phyloP scores from a whole-genome alignment of 805 yeast species.

The Candida fluviatilis region DNA sequence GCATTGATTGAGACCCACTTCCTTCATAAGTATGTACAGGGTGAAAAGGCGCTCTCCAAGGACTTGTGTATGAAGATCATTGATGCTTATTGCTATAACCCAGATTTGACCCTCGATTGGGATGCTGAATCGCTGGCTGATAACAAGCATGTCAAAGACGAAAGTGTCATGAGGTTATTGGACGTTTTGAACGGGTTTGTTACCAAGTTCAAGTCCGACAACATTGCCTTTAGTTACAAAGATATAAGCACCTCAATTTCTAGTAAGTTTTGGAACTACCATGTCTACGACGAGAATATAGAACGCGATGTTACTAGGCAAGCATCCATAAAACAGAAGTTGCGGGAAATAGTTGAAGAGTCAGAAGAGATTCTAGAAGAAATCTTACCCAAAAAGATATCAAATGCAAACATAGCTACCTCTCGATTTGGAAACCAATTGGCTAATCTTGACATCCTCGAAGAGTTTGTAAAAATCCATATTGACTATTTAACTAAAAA shows the following conservation, averaged over 20 bases:
- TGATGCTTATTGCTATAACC: constrained; percentile 30
- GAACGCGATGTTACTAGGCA: constrained; percentile 10
- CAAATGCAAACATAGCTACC: constrained; percentile 20
- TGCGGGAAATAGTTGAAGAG: constrained; percentile 11
- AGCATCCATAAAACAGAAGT: constrained; percentile 9
- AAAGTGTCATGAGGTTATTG: constrained; percentile 24
- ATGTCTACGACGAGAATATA: constrained; percentile 21
- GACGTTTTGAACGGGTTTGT: constrained; percentile 28
- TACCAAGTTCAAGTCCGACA: constrained; percentile 10
- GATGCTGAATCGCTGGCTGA: constrained; percentile 7
- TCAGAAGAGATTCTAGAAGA: constrained; percentile 8
- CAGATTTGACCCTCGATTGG: constrained; percentile 7
- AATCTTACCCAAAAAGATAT: constrained; percentile 15
- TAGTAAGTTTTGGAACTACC: constrained; percentile 21
- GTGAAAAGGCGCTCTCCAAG: constrained; percentile 29
- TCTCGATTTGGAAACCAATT: constrained; percentile 30
- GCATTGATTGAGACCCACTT: constrained; percentile 33
- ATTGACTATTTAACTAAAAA: constrained; percentile 15
- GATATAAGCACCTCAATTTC: constrained; percentile 31
- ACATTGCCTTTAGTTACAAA: constrained; percentile 14
- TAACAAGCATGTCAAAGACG: constrained; percentile 14
- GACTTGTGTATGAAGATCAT: constrained; percentile 30
- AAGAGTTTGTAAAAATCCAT: constrained; percentile 20
- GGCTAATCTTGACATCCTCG: constrained; percentile 23
- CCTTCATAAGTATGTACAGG: constrained; percentile 26